Percentiles rank a stretch among this genome's conserved stretches.
These are phyloP conservation scores for Mucor racemosus DNA, from an alignment of 371 early-diverging fungal species.

Conservation along the genomic window DNA sequence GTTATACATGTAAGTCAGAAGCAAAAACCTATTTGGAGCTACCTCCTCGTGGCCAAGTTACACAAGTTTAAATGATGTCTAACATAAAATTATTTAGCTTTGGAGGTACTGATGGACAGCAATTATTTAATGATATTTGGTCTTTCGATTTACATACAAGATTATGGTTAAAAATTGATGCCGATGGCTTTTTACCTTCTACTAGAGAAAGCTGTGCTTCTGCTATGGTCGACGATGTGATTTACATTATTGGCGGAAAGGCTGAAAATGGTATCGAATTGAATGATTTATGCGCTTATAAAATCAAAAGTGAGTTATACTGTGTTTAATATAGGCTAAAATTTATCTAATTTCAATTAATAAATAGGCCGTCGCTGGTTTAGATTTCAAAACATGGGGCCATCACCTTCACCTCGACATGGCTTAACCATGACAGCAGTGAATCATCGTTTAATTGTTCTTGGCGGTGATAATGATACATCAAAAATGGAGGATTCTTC, in stretches of 20 bases:
- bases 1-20: conserved; percentile 63
- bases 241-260: conserved; percentile 79
- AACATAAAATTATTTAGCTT: conserved; percentile 48
- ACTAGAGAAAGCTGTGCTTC: conserved; percentile 72
- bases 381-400: conserved; percentile 75
- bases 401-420: conserved; percentile 68
- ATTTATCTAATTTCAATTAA: conserved; percentile 1
- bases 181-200: conserved; percentile 68
- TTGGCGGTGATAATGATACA: conserved; percentile 67
- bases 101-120: conserved; percentile 75
- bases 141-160: conserved; percentile 61
- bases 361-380: conserved; percentile 58
- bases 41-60: conserved; percentile 25
- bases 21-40: conserved; percentile 15
- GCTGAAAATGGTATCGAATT: conserved; percentile 62
- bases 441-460: conserved; percentile 64
- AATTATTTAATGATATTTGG: conserved; percentile 80
- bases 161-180: conserved; percentile 65
- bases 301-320: conserved; percentile 58
- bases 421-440: conserved; percentile 69
- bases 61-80: conserved; percentile 25
- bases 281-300: conserved; percentile 77
- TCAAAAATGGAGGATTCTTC: conserved; percentile 58
- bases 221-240: conserved; percentile 73
- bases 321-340: not conserved